Evolutionary conservation across 2,329 filamentous ascomycete genomes (phyloP).

Genomic region (Rhinocladiella mackenziei): DNA sequence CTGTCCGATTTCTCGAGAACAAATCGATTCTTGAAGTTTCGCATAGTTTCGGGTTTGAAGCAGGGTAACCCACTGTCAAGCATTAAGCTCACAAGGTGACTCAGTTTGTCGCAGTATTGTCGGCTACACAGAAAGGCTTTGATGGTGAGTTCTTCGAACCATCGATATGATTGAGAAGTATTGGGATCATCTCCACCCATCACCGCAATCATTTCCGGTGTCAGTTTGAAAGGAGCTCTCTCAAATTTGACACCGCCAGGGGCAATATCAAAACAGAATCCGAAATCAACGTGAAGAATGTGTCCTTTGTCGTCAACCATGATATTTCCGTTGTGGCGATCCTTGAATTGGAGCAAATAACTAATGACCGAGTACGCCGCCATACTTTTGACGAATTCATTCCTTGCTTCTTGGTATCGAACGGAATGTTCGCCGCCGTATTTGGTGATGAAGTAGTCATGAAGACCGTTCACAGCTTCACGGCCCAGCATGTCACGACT

Average conservation of each 20-base stretch:
- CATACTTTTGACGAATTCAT: constrained; percentile 99
- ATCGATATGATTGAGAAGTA: constrained; percentile 81
- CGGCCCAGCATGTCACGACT: constrained; percentile 98
- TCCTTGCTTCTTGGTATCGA: constrained; percentile 88
- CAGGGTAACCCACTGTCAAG: constrained; percentile 92
- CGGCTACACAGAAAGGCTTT: constrained; percentile 89
- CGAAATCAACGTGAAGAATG: constrained; percentile 97
- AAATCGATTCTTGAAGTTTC: constrained; percentile 88
- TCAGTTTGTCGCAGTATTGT: constrained; percentile 81
- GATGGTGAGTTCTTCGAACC: constrained; percentile 94
- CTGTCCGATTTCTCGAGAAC: constrained; percentile 86
- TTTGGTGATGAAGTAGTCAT: constrained; percentile 96
- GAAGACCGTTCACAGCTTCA: constrained; percentile 94
- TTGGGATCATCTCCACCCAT: constrained; percentile 69
- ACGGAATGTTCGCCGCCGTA: constrained; percentile 96
- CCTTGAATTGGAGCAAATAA: constrained; percentile 96
- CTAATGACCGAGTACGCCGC: constrained; percentile 97
- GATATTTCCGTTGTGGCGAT: constrained; percentile 98
- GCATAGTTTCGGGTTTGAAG: constrained; percentile 93
- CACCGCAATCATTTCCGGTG: constrained; percentile 95
- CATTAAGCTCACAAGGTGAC: constrained; percentile 89
- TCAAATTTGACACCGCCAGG: constrained; percentile 97
- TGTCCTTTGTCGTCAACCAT: constrained; percentile 98
- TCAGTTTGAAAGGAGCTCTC: constrained; percentile 96
- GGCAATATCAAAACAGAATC: constrained; percentile 98